Evolutionary conservation across 2,329 filamentous ascomycete species (phyloP), one percentile per base, ranked within the genome.

Genomic region (Pyrenochaeta sp.): DNA sequence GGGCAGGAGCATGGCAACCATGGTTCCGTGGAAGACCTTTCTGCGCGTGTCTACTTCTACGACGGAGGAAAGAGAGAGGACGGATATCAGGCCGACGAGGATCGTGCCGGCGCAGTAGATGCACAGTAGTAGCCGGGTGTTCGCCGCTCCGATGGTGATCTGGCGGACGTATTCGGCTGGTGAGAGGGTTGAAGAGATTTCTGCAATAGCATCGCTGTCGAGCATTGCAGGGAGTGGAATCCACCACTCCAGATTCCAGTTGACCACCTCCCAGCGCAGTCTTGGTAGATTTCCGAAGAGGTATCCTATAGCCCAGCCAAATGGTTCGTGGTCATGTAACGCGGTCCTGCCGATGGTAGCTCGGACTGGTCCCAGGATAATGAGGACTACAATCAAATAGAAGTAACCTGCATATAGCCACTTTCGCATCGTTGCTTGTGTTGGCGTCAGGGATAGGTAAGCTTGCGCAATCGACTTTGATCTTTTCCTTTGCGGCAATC

Each of bases 11-110:
- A 99, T 96, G 42, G 85, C 85, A 6, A 97, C 93, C 88, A 97
- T 97, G 81, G 93, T 96, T 58, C 95, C 95, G 71, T 99, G 94
- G 69, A 99, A 99, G 17, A 97, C 89, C 72, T 99, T 99, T 36
- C 94, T 85, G 35, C 94, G 84, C 1, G 94, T 99, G 72, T 99
- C 94, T 32, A 99, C 93, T 72, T 96, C 92, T 55, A 89, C 92
- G 35, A 89, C 77, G 3, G 84, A 77, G 27, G 87, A 89, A 24
- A 96, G 81, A 28, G 80, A 83, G 38, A 94, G 83, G 6, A 96
- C 89, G 3, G 89, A 78, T 7, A 84, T 74, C 23, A 97, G 79
- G 1, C 93, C 94, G 1, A 84, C 66, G 11, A 82, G 67, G 11
- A 97, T 80, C 41, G 95, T 83, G 3, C 72, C 56, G 1, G 86